Evolutionary conservation across 2,329 filamentous ascomycete species (phyloP).

Genomic region (Alternaria metachromatica): DNA sequence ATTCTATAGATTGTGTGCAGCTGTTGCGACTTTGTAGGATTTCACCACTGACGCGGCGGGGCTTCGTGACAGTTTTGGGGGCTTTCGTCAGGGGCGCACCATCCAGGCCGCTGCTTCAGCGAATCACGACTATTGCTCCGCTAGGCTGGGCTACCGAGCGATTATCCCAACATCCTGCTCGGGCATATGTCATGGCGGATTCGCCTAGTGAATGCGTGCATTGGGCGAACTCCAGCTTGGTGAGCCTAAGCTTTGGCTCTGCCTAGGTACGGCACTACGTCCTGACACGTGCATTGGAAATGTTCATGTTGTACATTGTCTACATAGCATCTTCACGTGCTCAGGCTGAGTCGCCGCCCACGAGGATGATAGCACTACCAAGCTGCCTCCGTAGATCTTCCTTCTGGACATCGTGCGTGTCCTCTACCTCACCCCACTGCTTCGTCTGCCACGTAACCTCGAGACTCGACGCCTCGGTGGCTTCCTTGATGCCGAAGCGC

Average conservation of each 20-base stretch:
- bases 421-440: constrained; percentile 96
- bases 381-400: constrained; percentile 89
- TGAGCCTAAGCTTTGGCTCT: not conserved
- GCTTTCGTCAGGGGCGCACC: constrained; percentile 20
- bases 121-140: constrained; percentile 13
- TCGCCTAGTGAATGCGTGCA: not conserved
- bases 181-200: constrained; percentile 1
- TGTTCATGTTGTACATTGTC: not conserved
- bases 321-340: not conserved
- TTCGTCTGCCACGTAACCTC: constrained; percentile 91
- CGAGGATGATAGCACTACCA: constrained; percentile 83
- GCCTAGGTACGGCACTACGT: not conserved
- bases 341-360: constrained; percentile 54
- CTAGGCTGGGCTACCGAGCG: not conserved
- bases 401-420: constrained; percentile 95
- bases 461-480: constrained; percentile 75
- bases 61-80: constrained; percentile 4
- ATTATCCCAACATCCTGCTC: constrained; percentile 1
- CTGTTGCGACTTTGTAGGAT: constrained; percentile 2
- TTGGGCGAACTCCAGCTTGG: not conserved
- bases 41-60: constrained; percentile 10
- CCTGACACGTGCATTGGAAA: not conserved
- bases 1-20: not conserved
- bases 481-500: constrained; percentile 81
- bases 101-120: constrained; percentile 1